Percentiles rank a stretch among this genome's conserved stretches.
phyloP scores from a whole-genome alignment of 176 grass and related monocot species.

The Avena eriantha region DNA sequence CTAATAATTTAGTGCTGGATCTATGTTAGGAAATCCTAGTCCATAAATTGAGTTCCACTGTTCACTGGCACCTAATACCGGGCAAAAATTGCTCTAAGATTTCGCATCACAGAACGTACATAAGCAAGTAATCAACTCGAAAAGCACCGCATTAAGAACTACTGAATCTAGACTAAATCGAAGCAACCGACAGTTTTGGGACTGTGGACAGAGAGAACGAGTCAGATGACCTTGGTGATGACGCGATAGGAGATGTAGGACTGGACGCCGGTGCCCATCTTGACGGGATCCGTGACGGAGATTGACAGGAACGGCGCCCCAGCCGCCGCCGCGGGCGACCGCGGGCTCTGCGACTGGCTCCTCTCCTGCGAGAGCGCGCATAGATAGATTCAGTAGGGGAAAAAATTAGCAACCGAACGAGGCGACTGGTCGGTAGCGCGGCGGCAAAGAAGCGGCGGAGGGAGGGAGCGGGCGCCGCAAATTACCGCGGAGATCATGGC shows the following conservation, averaged over 20 bases:
- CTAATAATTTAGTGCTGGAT: conserved; percentile 19
- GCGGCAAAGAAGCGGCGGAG: background rate
- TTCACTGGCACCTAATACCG: conserved; percentile 14
- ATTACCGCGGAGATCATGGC: conserved; percentile 83
- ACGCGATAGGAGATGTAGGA: conserved; percentile 98
- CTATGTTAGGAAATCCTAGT: conserved; percentile 18
- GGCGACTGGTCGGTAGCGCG: background rate
- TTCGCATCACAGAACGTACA: background rate
- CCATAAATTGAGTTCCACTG: conserved; percentile 40
- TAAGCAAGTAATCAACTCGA: background rate
- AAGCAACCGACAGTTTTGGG: background rate
- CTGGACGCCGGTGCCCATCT: conserved; percentile 95
- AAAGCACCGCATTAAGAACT: background rate
- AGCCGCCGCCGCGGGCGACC: conserved; percentile 61
- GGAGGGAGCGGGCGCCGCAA: background rate
- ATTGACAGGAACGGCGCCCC: conserved; percentile 62
- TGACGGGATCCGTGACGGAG: conserved; percentile 95
- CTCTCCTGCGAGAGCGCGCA: conserved; percentile 60
- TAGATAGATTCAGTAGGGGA: conserved; percentile 48
- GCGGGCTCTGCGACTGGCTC: conserved; percentile 76
- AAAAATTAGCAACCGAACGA: conserved; percentile 4
- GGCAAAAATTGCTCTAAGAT: conserved; percentile 26
- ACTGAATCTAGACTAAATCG: conserved; percentile 38
- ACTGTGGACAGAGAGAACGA: conserved; percentile 18
- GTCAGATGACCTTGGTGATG: conserved; percentile 79